Base-by-base conservation (phyloP, 139 green algal species). In the Yamagishiella unicocca region DNA sequence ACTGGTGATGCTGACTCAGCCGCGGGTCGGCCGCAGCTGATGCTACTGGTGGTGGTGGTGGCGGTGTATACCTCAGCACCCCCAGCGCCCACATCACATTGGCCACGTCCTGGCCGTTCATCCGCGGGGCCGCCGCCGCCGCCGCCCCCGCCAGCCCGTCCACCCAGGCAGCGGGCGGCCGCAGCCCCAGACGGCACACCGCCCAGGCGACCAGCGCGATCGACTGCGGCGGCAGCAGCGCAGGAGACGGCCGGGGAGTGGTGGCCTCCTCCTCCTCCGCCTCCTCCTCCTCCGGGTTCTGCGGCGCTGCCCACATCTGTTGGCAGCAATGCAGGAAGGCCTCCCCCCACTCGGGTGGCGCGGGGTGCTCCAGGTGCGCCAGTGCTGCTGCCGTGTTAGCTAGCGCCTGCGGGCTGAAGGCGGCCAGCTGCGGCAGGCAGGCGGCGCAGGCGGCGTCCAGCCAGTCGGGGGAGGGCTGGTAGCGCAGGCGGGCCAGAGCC, bases 371-470 rank as follows among this genome's bases (percentile, higher is more conserved):
- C 35, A 80, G 4, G 10, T 35, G 46, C 4, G 82, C 45, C 27
- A 87, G 67, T 1, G 82, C 82, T 8, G 35, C 33, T 9, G 68
- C 82, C 35, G 67, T 72, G 82, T 64, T 80, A 25, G 82, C 67
- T 25, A 87, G 82, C 33, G 82, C 82, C 68, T 87, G 82, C 24
- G 82, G 33, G 25, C 31, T 45, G 82, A 72, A 87, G 35, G 50
- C 25, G 46, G 14, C 37, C 67, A 81, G 82, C 82, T 45, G 68
- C 31, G 45, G 35, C 14, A n/a, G 33, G 50, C 46, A 45, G 82
- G 68, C 43, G 25, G n/a, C 35, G 46, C 46, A 79, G 8, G 42
- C 19, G 2, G 67, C 67, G 27, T 43, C 24, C 35, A 80, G 66
- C 67, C 82, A 80, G 82, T 29, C 31, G 45, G 45, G 22, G 2